Percentiles rank a stretch among this genome's conserved stretches.
Conservation (phyloP, 2,329 filamentous ascomycete species). For the Colletotrichum phormii region DNA sequence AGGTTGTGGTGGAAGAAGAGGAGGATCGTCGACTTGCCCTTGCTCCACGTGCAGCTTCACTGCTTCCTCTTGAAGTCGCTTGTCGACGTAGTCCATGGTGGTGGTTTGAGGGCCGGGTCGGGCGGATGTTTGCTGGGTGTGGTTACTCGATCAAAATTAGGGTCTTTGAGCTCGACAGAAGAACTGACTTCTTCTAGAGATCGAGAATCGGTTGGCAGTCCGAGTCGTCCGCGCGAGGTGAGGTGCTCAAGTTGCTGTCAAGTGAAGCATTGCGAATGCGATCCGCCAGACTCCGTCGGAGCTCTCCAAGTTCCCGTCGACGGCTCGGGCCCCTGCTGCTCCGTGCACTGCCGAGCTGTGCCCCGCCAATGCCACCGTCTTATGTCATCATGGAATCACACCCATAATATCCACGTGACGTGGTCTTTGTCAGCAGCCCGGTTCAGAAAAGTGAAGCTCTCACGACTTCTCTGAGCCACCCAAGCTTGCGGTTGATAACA, state of each 20-base stretch:
- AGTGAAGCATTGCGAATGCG: background rate
- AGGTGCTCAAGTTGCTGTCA: background rate
- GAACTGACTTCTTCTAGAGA: too few relatives aligned
- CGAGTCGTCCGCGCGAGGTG: background rate
- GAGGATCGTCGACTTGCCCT: constrained; percentile 43
- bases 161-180: background rate
- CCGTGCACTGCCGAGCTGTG: constrained; percentile 11
- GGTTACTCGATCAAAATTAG: background rate
- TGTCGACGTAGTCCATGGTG: constrained; percentile 68
- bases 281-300: constrained; percentile 1
- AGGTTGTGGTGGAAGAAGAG: background rate
- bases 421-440: background rate
- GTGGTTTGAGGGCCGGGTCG: background rate
- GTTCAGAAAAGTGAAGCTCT: background rate
- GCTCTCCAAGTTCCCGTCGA: constrained; percentile 31
- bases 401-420: background rate
- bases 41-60: constrained; percentile 50
- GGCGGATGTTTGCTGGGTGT: background rate
- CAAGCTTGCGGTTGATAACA: too few relatives aligned
- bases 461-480: too few relatives aligned
- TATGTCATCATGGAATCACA: background rate
- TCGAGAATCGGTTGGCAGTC: background rate
- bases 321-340: background rate
- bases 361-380: background rate
- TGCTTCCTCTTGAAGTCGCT: constrained; percentile 66